A percentile compares a stretch with the other conserved stretches of the same genome.
Evolutionary conservation across 164 flowering plant species (phyloP).

Genomic region (Houttuynia cordata): DNA sequence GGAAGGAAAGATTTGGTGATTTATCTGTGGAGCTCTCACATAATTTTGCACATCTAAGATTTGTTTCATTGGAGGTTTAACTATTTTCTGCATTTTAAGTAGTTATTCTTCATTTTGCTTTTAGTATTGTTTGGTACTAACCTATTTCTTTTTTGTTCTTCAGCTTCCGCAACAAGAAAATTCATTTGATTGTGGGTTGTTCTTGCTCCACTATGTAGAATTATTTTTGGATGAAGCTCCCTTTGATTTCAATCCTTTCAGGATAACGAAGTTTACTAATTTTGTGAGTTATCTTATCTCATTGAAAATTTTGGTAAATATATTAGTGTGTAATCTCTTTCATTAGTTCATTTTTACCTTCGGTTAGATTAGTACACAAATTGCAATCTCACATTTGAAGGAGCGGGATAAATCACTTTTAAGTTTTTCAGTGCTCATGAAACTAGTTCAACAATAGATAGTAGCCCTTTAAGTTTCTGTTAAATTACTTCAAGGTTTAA

Average conservation of each 20-base stretch:
- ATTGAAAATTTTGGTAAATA: not conserved
- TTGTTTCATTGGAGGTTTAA: slow-evolving; percentile 75
- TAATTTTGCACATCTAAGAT: slow-evolving; percentile 56
- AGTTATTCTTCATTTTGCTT: not conserved
- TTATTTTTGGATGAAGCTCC: slow-evolving; percentile 70
- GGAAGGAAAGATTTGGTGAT: slow-evolving; percentile 78
- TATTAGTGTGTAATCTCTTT: not conserved
- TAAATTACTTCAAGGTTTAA: too few species aligned
- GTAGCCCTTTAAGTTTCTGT: too few species aligned
- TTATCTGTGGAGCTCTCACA: slow-evolving; percentile 40
- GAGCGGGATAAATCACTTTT: too few species aligned
- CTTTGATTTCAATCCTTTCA: slow-evolving; percentile 54
- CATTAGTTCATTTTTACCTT: not conserved
- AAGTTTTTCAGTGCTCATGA: too few species aligned
- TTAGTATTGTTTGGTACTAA: too few species aligned
- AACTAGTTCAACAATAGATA: too few species aligned
- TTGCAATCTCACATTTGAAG: too few species aligned
- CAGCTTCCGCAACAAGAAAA: slow-evolving; percentile 97
- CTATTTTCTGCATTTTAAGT: not conserved
- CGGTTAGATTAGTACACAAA: too few species aligned
- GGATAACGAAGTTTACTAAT: slow-evolving; percentile 33
- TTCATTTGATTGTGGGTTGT: slow-evolving; percentile 92
- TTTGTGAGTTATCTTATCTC: slow-evolving; percentile 52
- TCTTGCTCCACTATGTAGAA: slow-evolving; percentile 90
- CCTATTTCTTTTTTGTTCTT: not conserved